A percentile compares a stretch with the other conserved stretches of the same genome.
phyloP scores from a whole-genome alignment of 1,284 basidiomycete species.

The Anthracocystis walkeri region DNA sequence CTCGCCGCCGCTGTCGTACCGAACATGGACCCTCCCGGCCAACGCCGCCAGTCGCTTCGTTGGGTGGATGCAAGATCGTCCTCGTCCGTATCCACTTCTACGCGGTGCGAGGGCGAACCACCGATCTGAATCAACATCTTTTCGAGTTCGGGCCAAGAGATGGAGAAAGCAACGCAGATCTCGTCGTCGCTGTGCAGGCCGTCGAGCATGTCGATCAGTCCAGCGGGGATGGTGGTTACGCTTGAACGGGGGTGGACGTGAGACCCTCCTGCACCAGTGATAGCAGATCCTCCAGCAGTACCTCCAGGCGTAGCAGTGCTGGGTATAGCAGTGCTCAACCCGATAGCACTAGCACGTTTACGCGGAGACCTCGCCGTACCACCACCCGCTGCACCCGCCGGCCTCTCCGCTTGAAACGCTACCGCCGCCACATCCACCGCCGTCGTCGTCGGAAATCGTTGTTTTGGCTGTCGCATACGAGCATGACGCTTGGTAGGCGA shows the following conservation, averaged over 20 bases:
- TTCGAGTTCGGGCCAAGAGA: conserved; percentile 85
- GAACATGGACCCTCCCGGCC: conserved; percentile 19
- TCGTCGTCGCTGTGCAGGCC: conserved; percentile 93
- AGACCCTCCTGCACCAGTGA: conserved; percentile 16
- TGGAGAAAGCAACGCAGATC: conserved; percentile 82
- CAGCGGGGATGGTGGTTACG: conserved; percentile 62
- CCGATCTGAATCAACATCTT: conserved; percentile 74
- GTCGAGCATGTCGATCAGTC: conserved; percentile 78
- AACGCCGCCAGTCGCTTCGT: conserved; percentile 27
- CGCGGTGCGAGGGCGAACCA: conserved; percentile 6
- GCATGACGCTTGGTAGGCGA: conserved; percentile 43
- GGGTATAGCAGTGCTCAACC: conserved; percentile 22
- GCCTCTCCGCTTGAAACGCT: conserved; percentile 46
- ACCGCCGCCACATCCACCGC: conserved; percentile 61
- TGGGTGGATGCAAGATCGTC: conserved; percentile 30
- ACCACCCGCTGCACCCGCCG: neutral
- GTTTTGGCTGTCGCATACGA: conserved; percentile 20
- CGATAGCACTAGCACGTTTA: conserved; percentile 31
- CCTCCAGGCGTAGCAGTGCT: conserved; percentile 2
- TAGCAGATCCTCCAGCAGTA: neutral
- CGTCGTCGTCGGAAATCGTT: conserved; percentile 59
- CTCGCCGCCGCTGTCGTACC: conserved; percentile 15
- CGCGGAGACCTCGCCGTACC: conserved; percentile 27
- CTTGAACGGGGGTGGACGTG: conserved; percentile 2
- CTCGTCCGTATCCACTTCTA: conserved; percentile 31